These are phyloP conservation scores for Xanthoparmelia taractica DNA, from an alignment of 495 filamentous ascomycete genomes.

Conservation along the genomic window DNA sequence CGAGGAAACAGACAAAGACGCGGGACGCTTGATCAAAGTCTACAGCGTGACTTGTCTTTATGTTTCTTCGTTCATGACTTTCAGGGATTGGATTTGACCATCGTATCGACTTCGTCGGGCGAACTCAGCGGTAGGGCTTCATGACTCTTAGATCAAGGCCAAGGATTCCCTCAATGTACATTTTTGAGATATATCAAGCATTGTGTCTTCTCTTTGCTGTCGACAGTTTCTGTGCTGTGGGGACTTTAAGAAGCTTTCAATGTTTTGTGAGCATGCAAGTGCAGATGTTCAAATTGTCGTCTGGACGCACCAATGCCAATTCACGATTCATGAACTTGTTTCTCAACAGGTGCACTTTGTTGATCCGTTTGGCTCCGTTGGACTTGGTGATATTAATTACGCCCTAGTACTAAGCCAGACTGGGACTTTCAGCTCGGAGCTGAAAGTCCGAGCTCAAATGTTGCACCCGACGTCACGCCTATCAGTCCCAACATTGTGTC, in stretches of 20 bases:
- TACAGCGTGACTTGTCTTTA: not conserved
- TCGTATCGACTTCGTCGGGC: not conserved
- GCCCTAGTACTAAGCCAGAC: not conserved
- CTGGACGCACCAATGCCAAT: not conserved
- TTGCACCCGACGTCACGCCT: not conserved
- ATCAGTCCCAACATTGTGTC: not conserved
- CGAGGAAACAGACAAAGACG: conserved; percentile 61
- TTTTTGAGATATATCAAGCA: not conserved
- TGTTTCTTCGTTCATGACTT: conserved; percentile 3
- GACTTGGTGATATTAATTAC: not conserved
- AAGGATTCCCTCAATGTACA: not conserved
- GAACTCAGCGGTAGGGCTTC: not conserved
- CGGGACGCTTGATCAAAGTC: not conserved
- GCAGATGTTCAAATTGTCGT: not conserved
- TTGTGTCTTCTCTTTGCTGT: not conserved
- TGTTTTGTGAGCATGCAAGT: not conserved
- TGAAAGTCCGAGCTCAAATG: not conserved
- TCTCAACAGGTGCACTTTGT: not conserved
- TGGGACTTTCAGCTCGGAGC: not conserved
- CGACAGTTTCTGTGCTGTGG: too few species aligned
- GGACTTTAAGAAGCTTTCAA: not conserved
- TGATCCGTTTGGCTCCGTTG: not conserved
- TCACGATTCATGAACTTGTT: not conserved
- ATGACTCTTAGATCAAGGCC: not conserved
- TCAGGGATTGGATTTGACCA: not conserved